Evolutionary conservation across 169 alveolate genomes (phyloP).

Genomic region (Plasmodium relictum): DNA sequence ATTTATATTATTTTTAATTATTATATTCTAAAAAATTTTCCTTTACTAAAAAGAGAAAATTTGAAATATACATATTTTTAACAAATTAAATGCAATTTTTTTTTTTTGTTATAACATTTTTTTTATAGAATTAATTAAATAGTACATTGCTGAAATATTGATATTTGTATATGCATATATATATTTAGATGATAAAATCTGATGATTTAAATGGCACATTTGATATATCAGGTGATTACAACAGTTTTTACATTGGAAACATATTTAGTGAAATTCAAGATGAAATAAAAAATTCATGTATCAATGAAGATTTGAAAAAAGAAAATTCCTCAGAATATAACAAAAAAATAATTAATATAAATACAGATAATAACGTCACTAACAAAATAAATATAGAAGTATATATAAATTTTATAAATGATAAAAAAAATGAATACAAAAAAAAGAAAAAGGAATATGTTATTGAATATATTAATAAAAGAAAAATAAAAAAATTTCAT

Average conservation of each 20-base stretch:
- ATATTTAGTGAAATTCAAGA: conserved; percentile 74
- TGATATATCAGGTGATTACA: conserved; percentile 43
- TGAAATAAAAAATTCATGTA: conserved; percentile 58
- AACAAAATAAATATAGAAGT: conserved; percentile 45
- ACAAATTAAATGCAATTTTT: too few relatives aligned
- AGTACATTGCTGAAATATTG: not conserved
- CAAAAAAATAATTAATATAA: not conserved
- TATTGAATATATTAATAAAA: conserved; percentile 63
- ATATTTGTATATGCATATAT: not conserved
- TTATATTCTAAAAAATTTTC: too few relatives aligned
- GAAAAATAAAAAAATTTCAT: conserved; percentile 51
- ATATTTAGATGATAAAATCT: conserved; percentile 34
- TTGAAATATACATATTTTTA: too few relatives aligned
- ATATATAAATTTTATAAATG: conserved; percentile 53
- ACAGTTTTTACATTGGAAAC: conserved; percentile 46
- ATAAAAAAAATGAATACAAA: conserved; percentile 65
- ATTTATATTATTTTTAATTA: not conserved
- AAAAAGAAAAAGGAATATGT: conserved; percentile 68
- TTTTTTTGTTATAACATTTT: not conserved
- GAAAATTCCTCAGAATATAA: not conserved
- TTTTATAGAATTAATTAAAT: not conserved
- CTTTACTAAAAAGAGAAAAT: too few relatives aligned
- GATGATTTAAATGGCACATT: conserved; percentile 44
- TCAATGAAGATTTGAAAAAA: not conserved
- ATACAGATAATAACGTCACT: not conserved